Evolutionary conservation across 2,329 filamentous ascomycete species (phyloP).

Genomic region (Aspergillus sp.): DNA sequence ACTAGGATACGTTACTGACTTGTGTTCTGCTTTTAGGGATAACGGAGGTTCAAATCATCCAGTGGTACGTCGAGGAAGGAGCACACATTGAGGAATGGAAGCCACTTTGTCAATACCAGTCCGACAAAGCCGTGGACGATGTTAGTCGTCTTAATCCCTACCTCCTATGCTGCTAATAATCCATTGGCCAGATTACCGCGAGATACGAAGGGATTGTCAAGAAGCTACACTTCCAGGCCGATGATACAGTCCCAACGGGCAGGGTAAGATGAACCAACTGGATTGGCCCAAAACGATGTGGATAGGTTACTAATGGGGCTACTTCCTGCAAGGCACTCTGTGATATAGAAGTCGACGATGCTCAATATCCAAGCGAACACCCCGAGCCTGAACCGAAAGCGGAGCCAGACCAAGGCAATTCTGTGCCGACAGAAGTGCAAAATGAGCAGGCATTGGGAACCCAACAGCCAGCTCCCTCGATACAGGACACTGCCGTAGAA

Average conservation of each 20-base stretch:
- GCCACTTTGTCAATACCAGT: slow-evolving; percentile 94
- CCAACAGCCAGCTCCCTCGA: slow-evolving; percentile 1
- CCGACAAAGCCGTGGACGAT: slow-evolving; percentile 75
- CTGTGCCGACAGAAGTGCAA: slow-evolving; percentile 10
- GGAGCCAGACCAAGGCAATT: slow-evolving; percentile 15
- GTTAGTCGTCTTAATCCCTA: slow-evolving; percentile 26
- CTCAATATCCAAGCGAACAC: slow-evolving; percentile 55
- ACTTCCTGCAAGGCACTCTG: slow-evolving; percentile 59
- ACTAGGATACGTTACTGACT: slow-evolving; percentile 9
- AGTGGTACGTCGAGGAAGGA: slow-evolving; percentile 97
- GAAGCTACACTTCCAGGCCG: slow-evolving; percentile 89
- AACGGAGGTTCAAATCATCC: slow-evolving; percentile 96
- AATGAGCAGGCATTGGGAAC: slow-evolving; percentile 8
- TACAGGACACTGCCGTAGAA: background rate
- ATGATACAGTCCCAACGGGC: slow-evolving; percentile 92
- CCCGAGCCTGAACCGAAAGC: slow-evolving; percentile 18
- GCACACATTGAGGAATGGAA: slow-evolving; percentile 97
- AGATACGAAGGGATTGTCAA: slow-evolving; percentile 93
- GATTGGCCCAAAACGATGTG: too few relatives aligned
- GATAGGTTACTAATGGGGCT: too few relatives aligned
- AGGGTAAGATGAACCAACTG: slow-evolving; percentile 38
- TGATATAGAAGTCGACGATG: slow-evolving; percentile 86
- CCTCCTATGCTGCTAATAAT: too few relatives aligned
- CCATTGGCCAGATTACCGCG: slow-evolving; percentile 66
- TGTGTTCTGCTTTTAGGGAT: slow-evolving; percentile 56